Conservation (phyloP, 495 filamentous ascomycete species). For the Niebla homalea region DNA sequence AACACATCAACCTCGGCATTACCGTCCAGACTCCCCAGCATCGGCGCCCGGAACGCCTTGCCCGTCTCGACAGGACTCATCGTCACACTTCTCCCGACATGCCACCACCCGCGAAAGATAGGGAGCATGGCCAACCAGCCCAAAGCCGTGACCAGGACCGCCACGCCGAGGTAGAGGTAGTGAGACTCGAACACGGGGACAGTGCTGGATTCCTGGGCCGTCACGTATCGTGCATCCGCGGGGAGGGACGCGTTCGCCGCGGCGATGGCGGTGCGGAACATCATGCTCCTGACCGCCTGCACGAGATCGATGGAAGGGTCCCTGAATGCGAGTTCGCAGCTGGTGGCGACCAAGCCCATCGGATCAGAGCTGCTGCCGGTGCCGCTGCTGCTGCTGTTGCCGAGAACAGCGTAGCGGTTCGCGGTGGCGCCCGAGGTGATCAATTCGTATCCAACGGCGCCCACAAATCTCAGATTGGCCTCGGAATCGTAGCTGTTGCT, state of each 20-base stretch:
- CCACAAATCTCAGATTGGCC: neutral
- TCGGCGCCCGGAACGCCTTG: conserved; percentile 16
- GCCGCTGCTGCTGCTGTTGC: neutral
- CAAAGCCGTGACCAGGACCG: conserved; percentile 4
- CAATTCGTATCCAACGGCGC: neutral
- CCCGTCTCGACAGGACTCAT: conserved; percentile 15
- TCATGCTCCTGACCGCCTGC: neutral
- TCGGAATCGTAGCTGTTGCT: neutral
- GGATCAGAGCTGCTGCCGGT: too few species aligned
- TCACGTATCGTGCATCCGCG: neutral
- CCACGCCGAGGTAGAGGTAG: conserved; percentile 10
- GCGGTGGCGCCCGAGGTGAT: neutral
- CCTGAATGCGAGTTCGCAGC: conserved; percentile 1
- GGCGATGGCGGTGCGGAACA: conserved; percentile 11
- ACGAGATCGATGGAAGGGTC: conserved; percentile 11
- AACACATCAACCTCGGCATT: conserved; percentile 2
- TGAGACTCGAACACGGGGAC: neutral
- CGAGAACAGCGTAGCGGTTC: neutral
- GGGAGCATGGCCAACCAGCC: conserved; percentile 1
- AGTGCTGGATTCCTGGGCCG: neutral
- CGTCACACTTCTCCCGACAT: conserved; percentile 6
- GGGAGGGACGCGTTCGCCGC: neutral
- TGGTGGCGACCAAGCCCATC: too few species aligned
- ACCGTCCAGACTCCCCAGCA: conserved; percentile 2
- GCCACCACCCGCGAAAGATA: conserved; percentile 14